A percentile compares a stretch with the other conserved stretches of the same genome.
Conservation (phyloP, 140 eudicot genomes). For the Flaveria floridana region DNA sequence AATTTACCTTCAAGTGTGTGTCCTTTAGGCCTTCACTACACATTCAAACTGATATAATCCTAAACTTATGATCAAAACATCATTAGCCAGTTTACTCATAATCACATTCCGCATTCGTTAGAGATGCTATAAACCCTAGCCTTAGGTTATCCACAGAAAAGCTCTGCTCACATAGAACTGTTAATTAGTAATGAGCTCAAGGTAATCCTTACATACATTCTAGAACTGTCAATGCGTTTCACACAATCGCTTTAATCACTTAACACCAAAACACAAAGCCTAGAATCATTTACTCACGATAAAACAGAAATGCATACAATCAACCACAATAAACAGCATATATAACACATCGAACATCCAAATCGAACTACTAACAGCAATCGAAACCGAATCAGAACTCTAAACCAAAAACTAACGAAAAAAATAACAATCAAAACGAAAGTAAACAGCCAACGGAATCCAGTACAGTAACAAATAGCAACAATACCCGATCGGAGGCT, state of each 20-base stretch:
- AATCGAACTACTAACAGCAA: not conserved
- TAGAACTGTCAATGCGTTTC: too few species aligned
- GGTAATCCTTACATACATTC: too few species aligned
- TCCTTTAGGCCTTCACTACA: not conserved
- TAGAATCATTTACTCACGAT: not conserved
- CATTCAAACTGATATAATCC: not conserved
- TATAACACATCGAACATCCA: slow-evolving; percentile 1
- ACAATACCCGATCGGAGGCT: slow-evolving; percentile 65
- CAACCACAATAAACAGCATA: slow-evolving; percentile 17
- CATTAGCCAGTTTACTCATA: not conserved
- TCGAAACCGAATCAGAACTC: not conserved
- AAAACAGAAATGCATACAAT: not conserved
- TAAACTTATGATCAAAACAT: not conserved
- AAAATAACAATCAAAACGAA: not conserved
- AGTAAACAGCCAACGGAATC: not conserved
- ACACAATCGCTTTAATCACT: too few species aligned
- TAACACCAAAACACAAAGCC: not conserved
- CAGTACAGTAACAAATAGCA: not conserved
- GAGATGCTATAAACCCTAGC: slow-evolving; percentile 10
- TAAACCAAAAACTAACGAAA: not conserved
- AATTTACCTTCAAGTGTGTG: not conserved
- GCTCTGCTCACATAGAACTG: not conserved
- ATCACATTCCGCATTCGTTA: not conserved
- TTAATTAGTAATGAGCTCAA: not conserved
- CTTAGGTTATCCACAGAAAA: not conserved